These are phyloP conservation scores for Oligophagozyma castellii DNA, from an alignment of 1,139 yeast species.

Conservation along the genomic window DNA sequence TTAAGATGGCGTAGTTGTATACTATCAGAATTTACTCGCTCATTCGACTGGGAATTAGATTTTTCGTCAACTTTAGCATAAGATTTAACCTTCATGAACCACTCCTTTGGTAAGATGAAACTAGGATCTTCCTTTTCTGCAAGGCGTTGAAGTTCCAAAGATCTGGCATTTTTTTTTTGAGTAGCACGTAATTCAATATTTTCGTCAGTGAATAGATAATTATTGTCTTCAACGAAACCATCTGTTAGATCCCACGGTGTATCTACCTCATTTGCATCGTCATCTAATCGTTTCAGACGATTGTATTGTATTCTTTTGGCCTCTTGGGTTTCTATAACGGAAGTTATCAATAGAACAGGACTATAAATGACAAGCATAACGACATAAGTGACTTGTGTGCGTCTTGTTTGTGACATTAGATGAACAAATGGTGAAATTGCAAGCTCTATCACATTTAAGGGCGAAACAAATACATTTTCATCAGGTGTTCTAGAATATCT, in stretches of 20 bases:
- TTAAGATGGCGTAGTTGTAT: too few species aligned
- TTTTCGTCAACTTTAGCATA: neutral
- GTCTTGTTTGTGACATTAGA: constrained; percentile 10
- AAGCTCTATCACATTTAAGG: constrained; percentile 62
- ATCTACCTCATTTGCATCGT: constrained; percentile 71
- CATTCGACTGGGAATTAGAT: neutral
- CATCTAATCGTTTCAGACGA: constrained; percentile 48
- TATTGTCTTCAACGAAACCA: constrained; percentile 41
- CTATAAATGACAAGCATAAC: constrained; percentile 55
- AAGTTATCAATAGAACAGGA: constrained; percentile 50
- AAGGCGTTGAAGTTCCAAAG: constrained; percentile 36
- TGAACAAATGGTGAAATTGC: constrained; percentile 28
- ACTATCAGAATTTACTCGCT: neutral
- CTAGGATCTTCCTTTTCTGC: constrained; percentile 68
- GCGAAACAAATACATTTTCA: constrained; percentile 74
- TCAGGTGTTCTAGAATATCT: constrained; percentile 83
- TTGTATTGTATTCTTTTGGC: constrained; percentile 66
- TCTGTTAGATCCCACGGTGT: constrained; percentile 76
- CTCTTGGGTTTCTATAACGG: constrained; percentile 46
- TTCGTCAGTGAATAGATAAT: constrained; percentile 20
- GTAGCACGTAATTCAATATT: constrained; percentile 27
- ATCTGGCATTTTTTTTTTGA: constrained; percentile 30
- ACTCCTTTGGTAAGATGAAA: constrained; percentile 39
- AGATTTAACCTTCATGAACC: constrained; percentile 35
- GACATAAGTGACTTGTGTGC: constrained; percentile 30